These are phyloP conservation scores for Teunomyces gatunensis DNA, from an alignment of 805 yeast species.

Conservation along the genomic window DNA sequence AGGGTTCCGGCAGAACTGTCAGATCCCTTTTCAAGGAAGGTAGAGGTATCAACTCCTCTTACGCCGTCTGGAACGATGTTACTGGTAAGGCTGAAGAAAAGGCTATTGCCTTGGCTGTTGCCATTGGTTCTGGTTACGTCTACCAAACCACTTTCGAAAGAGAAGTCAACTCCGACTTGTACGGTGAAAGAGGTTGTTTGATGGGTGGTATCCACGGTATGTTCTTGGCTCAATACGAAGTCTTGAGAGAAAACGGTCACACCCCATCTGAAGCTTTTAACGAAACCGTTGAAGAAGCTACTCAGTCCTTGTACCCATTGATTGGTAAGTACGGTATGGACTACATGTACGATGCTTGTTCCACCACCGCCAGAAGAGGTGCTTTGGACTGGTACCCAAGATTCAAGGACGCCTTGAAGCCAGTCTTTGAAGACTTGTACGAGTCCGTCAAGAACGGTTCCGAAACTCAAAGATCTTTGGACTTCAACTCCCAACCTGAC, in stretches of 20 bases:
- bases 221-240: constrained; percentile 99
- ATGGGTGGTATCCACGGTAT: constrained; percentile 99
- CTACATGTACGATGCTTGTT: constrained; percentile 99
- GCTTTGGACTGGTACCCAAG: constrained; percentile 99
- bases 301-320: constrained; percentile 98
- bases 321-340: constrained; percentile 99
- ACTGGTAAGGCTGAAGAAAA: constrained; percentile 99
- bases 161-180: constrained; percentile 98
- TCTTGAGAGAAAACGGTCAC: constrained; percentile 99
- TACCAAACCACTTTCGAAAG: constrained; percentile 99
- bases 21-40: constrained; percentile 99
- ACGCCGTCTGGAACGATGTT: constrained; percentile 99
- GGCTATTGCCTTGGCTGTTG: constrained; percentile 97
- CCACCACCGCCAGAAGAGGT: constrained; percentile 99
- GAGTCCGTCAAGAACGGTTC: constrained; percentile 92
- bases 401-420: constrained; percentile 98
- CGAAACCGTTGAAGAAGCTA: constrained; percentile 99
- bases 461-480: constrained; percentile 97
- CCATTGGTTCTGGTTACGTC: constrained; percentile 99
- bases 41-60: constrained; percentile 99
- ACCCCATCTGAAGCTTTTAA: constrained; percentile 99
- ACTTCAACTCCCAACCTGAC: constrained; percentile 97
- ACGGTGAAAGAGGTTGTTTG: constrained; percentile 99
- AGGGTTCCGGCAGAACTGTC: constrained; percentile 99
- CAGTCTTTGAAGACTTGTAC: constrained; percentile 95